Evolutionary conservation across 371 early-diverging fungal species (phyloP).

Genomic region (Mortierella sp.): DNA sequence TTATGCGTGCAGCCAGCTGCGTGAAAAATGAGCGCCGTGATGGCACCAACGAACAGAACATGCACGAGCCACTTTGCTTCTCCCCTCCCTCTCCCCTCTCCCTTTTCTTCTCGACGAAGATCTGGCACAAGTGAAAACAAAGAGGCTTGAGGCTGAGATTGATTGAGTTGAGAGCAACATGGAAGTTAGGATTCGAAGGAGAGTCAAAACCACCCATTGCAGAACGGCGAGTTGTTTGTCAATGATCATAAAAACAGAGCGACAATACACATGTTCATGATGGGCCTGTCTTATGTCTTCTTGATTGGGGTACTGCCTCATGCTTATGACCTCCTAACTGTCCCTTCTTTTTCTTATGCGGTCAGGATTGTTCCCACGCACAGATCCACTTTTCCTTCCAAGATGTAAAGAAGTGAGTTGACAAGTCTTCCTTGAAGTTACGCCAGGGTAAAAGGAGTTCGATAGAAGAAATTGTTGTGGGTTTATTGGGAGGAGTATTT

Average conservation of each 20-base stretch:
- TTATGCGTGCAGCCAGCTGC: background rate
- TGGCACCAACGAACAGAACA: background rate
- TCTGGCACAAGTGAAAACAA: background rate
- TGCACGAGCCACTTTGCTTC: slow-evolving; percentile 17
- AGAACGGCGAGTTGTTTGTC: background rate
- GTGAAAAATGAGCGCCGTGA: background rate
- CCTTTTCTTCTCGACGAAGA: too few relatives aligned
- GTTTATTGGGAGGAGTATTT: background rate
- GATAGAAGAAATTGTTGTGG: background rate
- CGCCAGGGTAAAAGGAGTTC: background rate
- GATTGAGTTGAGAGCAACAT: background rate
- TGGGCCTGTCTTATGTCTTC: background rate
- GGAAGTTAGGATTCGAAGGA: background rate
- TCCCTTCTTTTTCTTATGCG: background rate
- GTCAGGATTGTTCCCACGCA: background rate
- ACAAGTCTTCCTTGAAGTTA: background rate
- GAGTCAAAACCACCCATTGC: background rate
- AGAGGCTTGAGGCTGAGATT: background rate
- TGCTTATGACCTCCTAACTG: background rate
- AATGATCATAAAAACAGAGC: background rate
- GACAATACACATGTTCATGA: background rate
- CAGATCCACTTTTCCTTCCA: background rate
- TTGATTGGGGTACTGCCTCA: background rate
- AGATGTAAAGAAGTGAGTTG: background rate
- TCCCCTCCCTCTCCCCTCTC: background rate